Conservation (phyloP, 805 yeast genomes). For the Debaryomyces tyrocola region DNA sequence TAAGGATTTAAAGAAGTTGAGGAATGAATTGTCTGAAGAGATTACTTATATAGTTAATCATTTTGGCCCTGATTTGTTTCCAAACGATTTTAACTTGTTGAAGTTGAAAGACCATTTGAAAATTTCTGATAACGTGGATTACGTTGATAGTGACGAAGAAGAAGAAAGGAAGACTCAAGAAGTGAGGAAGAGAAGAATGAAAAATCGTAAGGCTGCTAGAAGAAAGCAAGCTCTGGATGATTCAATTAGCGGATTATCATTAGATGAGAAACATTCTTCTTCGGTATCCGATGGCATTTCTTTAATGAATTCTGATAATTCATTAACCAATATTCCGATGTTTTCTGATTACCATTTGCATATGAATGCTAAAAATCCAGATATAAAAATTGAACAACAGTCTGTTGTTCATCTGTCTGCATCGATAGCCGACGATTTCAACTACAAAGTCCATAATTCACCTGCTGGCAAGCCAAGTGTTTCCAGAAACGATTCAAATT, state of each 20-base stretch:
- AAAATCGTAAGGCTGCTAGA: conserved; percentile 22
- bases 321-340: conserved; percentile 65
- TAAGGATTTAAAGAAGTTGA: conserved; percentile 55
- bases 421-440: conserved; percentile 35
- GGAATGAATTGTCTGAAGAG: conserved; percentile 64
- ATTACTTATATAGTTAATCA: conserved; percentile 79
- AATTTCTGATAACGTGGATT: conserved; percentile 23
- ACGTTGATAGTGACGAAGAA: conserved; percentile 46
- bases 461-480: conserved; percentile 9
- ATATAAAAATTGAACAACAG: conserved; percentile 20
- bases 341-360: conserved; percentile 51
- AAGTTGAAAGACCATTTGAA: conserved; percentile 44
- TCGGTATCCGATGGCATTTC: conserved; percentile 63
- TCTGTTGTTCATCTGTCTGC: conserved; percentile 28
- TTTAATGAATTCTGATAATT: conserved; percentile 59
- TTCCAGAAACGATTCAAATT: conserved; percentile 20
- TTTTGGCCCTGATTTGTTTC: conserved; percentile 81
- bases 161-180: conserved; percentile 51
- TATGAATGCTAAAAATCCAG: conserved; percentile 24
- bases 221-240: conserved; percentile 10
- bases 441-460: background rate
- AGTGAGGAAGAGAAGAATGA: conserved; percentile 43
- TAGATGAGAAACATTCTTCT: conserved; percentile 22
- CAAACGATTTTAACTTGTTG: conserved; percentile 68
- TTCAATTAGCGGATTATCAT: conserved; percentile 19